Percentiles rank a stretch among this genome's conserved stretches.
phyloP scores from a whole-genome alignment of 2,329 filamentous ascomycete genomes.

The Orbilia javanica region DNA sequence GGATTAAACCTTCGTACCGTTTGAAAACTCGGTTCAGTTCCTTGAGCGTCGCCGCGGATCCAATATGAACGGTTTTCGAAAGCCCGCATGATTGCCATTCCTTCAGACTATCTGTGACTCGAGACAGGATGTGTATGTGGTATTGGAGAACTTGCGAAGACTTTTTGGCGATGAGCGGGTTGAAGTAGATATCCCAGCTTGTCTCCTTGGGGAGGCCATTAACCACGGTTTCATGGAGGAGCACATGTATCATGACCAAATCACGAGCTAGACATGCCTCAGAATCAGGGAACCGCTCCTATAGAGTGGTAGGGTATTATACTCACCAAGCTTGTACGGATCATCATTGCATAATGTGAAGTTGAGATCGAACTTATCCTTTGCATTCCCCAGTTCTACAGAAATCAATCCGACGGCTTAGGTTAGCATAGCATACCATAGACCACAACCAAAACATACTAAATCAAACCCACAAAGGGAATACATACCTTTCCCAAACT shows the following conservation, averaged over 20 bases:
- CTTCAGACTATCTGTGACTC: not conserved
- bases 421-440: too few relatives aligned
- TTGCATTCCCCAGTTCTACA: not conserved
- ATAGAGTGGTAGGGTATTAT: not conserved
- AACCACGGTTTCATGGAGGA: not conserved
- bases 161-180: not conserved
- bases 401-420: too few relatives aligned
- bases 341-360: not conserved
- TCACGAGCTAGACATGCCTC: not conserved
- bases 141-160: not conserved
- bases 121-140: not conserved
- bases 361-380: not conserved
- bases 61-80: not conserved
- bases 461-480: too few relatives aligned
- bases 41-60: not conserved
- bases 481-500: not conserved
- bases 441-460: too few relatives aligned
- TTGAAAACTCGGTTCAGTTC: not conserved
- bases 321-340: not conserved
- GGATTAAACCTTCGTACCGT: not conserved
- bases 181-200: not conserved
- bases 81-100: not conserved
- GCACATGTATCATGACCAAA: not conserved
- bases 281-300: too few relatives aligned
- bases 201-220: not conserved